A percentile compares a stretch with the other conserved stretches of the same genome.
Evolutionary conservation across 2,329 filamentous ascomycete genomes (phyloP).

Genomic region (Sporothrix variecibatus): DNA sequence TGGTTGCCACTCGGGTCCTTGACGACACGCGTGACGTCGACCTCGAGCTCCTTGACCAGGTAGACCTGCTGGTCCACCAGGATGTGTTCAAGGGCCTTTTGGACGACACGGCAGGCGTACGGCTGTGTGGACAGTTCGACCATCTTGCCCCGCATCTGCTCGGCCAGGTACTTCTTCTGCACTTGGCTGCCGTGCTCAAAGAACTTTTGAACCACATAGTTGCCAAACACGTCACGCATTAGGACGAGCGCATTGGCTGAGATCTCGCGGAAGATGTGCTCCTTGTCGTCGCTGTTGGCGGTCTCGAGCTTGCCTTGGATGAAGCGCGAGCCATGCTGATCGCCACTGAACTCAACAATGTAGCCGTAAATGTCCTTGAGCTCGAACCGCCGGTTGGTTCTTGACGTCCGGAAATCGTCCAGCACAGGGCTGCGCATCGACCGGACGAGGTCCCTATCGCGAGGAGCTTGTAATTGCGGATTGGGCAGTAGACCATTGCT

Average conservation of each 20-base stretch:
- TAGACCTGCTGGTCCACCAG: slow-evolving; percentile 78
- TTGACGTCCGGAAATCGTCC: slow-evolving; percentile 73
- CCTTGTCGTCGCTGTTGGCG: slow-evolving; percentile 95
- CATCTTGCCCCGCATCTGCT: slow-evolving; percentile 85
- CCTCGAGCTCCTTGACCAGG: slow-evolving; percentile 68
- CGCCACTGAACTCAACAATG: slow-evolving; percentile 91
- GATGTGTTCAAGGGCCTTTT: slow-evolving; percentile 92
- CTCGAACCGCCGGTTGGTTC: slow-evolving; percentile 73
- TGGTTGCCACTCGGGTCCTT: slow-evolving; percentile 93
- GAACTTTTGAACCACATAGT: slow-evolving; percentile 97
- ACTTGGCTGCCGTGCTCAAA: slow-evolving; percentile 94
- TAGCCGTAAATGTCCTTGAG: slow-evolving; percentile 85
- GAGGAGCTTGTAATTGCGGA: slow-evolving; percentile 42
- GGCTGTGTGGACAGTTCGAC: slow-evolving; percentile 78
- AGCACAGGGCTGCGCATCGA: slow-evolving; percentile 67
- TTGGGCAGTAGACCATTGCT: slow-evolving; percentile 36
- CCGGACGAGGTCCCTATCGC: slow-evolving; percentile 25
- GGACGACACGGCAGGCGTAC: slow-evolving; percentile 93
- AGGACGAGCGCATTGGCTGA: slow-evolving; percentile 80
- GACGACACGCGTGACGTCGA: slow-evolving; percentile 73
- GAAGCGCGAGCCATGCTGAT: slow-evolving; percentile 93
- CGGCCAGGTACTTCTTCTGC: slow-evolving; percentile 85
- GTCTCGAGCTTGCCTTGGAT: slow-evolving; percentile 91
- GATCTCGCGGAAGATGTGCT: slow-evolving; percentile 85
- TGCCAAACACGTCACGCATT: slow-evolving; percentile 96